Conservation (phyloP, 257 asterid genomes). For the Thymus mandschuricus region DNA sequence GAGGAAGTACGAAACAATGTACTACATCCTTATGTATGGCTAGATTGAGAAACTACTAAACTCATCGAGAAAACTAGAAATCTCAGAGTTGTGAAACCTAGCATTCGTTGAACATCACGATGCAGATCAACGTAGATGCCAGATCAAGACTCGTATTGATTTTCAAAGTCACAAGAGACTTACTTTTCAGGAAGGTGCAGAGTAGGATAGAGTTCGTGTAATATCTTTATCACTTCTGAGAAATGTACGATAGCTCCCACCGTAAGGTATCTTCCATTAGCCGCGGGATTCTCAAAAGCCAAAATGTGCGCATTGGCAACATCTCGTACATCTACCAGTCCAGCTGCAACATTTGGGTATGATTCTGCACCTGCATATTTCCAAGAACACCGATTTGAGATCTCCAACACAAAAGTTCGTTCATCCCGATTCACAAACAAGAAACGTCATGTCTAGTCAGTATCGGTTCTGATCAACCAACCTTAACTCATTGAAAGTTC, state of each 20-base stretch:
- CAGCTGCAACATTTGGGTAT: conserved; percentile 49
- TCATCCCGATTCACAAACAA: neutral
- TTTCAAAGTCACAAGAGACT: conserved; percentile 17
- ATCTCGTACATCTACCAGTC: conserved; percentile 76
- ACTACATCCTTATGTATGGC: no score
- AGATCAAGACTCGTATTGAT: neutral
- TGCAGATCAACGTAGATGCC: neutral
- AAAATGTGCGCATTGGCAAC: conserved; percentile 77
- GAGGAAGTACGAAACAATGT: no score
- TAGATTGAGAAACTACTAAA: neutral
- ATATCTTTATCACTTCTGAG: conserved; percentile 52
- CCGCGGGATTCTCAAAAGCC: conserved; percentile 67
- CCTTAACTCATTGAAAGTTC: neutral
- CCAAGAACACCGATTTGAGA: neutral
- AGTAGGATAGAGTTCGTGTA: conserved; percentile 56
- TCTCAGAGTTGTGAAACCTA: neutral
- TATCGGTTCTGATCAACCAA: conserved; percentile 1
- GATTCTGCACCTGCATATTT: conserved; percentile 61
- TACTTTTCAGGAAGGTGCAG: conserved; percentile 67
- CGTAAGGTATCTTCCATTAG: conserved; percentile 68
- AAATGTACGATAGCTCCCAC: conserved; percentile 61
- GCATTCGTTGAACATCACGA: neutral
- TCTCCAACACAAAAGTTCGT: neutral
- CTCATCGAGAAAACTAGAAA: no score
- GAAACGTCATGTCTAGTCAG: neutral